phyloP scores from a whole-genome alignment of 805 yeast species.

The Tetrapisispora nanseiensis region DNA sequence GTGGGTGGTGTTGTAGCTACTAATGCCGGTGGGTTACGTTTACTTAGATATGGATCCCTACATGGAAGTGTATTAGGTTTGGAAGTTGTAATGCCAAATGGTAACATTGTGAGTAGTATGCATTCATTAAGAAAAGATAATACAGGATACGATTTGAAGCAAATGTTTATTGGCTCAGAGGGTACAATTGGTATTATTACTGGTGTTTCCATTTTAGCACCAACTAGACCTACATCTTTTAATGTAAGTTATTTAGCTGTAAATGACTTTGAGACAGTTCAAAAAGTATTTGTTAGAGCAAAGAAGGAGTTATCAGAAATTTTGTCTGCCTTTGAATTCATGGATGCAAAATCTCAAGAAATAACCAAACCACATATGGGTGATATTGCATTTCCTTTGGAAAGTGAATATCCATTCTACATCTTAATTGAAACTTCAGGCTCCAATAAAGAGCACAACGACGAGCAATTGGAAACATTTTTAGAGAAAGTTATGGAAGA shows the following conservation, averaged over 20 bases:
- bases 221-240: conserved; percentile 74
- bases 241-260: conserved; percentile 87
- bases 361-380: conserved; percentile 55
- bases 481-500: conserved; percentile 77
- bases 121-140: conserved; percentile 86
- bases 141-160: conserved; percentile 90
- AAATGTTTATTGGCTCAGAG: conserved; percentile 86
- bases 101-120: conserved; percentile 70
- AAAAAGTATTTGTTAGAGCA: conserved; percentile 68
- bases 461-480: conserved; percentile 76
- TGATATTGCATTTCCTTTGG: conserved; percentile 55
- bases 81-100: conserved; percentile 89
- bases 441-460: conserved; percentile 86
- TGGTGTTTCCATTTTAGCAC: conserved; percentile 82
- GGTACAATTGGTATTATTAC: conserved; percentile 89
- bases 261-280: conserved; percentile 73
- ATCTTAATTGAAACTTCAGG: conserved; percentile 94
- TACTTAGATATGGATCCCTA: conserved; percentile 80
- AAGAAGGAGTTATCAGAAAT: conserved; percentile 73
- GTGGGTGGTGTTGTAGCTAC: conserved; percentile 94
- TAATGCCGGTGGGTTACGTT: conserved; percentile 90
- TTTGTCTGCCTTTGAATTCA: conserved; percentile 85
- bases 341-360: conserved; percentile 66
- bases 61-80: conserved; percentile 88
- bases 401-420: conserved; percentile 66